phyloP scores from a whole-genome alignment of 371 early-diverging fungal species.

The Encephalitozoon hellem region DNA sequence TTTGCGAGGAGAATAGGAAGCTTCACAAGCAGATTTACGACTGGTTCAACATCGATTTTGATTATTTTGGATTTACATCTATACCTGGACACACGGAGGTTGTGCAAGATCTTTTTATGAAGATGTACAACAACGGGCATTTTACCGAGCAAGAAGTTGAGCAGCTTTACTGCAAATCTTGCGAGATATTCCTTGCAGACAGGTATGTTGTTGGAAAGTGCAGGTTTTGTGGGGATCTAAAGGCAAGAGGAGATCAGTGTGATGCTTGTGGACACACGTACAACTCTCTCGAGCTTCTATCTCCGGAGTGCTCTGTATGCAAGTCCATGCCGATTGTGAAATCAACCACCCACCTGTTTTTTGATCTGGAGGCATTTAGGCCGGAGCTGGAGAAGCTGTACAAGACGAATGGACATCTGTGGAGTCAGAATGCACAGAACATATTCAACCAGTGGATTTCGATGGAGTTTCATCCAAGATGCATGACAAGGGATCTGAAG shows the following conservation, averaged over 20 bases:
- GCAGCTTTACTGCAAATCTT: conserved; percentile 84
- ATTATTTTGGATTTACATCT: conserved; percentile 90
- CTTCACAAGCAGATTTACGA: conserved; percentile 80
- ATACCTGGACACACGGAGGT: conserved; percentile 77
- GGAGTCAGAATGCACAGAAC: conserved; percentile 77
- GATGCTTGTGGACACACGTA: conserved; percentile 84
- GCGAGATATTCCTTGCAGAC: conserved; percentile 88
- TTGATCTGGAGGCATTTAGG: conserved; percentile 74
- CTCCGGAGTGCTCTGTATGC: conserved; percentile 87
- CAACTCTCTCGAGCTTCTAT: conserved; percentile 78
- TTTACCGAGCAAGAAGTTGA: conserved; percentile 69
- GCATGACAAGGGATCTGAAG: conserved; percentile 96
- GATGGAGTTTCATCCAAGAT: conserved; percentile 83
- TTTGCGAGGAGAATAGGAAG: conserved; percentile 87
- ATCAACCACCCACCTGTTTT: conserved; percentile 81
- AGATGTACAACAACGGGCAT: conserved; percentile 69
- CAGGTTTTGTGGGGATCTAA: conserved; percentile 67
- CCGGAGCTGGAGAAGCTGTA: conserved; percentile 68
- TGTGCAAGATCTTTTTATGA: conserved; percentile 78
- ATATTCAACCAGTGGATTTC: conserved; percentile 90
- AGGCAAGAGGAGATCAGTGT: conserved; percentile 98
- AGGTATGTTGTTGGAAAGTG: conserved; percentile 94
- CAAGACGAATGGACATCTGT: conserved; percentile 66
- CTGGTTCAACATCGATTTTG: conserved; percentile 88
- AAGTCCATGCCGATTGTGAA: conserved; percentile 64